phyloP scores from a whole-genome alignment of 2,329 filamentous ascomycete genomes.

The Hypoxylon sp. region DNA sequence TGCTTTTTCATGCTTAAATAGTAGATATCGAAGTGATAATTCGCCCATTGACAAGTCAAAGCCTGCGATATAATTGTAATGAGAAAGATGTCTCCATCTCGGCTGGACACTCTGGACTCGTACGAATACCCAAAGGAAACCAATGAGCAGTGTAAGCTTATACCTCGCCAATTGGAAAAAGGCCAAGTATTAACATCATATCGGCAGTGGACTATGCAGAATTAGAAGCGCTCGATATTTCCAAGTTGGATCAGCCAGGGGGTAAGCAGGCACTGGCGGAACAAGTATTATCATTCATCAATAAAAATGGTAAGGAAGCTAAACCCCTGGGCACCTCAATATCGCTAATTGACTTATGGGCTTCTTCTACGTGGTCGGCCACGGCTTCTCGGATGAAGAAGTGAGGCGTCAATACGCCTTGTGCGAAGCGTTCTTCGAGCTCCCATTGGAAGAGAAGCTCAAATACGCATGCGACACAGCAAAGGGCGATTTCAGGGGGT shows the following conservation, averaged over 20 bases:
- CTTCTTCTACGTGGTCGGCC: conserved; percentile 48
- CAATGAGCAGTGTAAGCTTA: conserved; percentile 37
- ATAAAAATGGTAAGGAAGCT: conserved; percentile 44
- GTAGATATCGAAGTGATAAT: not conserved
- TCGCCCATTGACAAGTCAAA: not conserved
- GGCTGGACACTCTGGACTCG: conserved; percentile 10
- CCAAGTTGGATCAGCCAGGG: conserved; percentile 42
- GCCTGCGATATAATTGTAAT: not conserved
- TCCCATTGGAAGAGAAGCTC: conserved; percentile 39
- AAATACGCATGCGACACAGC: conserved; percentile 46
- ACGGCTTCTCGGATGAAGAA: conserved; percentile 42
- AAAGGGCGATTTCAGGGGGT: conserved; percentile 47
- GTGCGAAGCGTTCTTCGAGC: conserved; percentile 40
- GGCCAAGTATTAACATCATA: not conserved
- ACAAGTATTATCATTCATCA: conserved; percentile 48
- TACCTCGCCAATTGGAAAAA: too few species aligned
- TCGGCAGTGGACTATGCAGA: conserved; percentile 46
- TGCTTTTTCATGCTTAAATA: not conserved
- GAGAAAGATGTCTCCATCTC: conserved; percentile 29
- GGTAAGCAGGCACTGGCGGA: conserved; percentile 45
- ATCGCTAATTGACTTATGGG: conserved; percentile 31
- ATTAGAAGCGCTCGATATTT: conserved; percentile 49
- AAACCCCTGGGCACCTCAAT: not conserved
- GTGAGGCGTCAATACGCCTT: conserved; percentile 39
- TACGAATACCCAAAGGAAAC: conserved; percentile 47